phyloP scores from a whole-genome alignment of 1,284 basidiomycete species.

The Sporisorium graminicola region DNA sequence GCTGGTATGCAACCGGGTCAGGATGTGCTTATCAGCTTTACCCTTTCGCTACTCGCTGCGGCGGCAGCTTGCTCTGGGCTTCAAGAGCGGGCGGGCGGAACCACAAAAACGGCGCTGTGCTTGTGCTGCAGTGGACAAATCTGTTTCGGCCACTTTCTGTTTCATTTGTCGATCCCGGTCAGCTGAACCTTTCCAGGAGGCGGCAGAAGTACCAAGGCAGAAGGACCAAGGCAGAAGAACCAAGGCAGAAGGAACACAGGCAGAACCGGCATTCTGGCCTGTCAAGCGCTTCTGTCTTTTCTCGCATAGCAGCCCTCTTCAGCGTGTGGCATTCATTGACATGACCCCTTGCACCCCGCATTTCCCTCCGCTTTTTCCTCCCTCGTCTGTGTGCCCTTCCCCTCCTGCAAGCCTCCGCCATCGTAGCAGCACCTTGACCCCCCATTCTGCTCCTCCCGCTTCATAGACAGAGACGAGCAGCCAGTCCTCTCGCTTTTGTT shows the following conservation, averaged over 20 bases:
- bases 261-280: background rate
- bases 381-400: conserved; percentile 8
- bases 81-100: background rate
- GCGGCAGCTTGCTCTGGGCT: background rate
- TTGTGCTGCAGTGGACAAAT: conserved; percentile 1
- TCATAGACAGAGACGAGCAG: background rate
- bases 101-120: no score
- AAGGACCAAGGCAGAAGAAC: no score
- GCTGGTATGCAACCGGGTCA: background rate
- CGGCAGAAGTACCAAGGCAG: no score
- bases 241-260: no score
- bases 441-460: conserved; percentile 6
- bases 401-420: conserved; percentile 33
- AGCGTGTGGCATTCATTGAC: conserved; percentile 43
- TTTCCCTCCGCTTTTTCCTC: conserved; percentile 27
- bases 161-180: conserved; percentile 6
- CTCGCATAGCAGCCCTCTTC: conserved; percentile 16
- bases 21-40: background rate
- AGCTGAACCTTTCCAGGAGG: background rate
- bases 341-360: conserved; percentile 50
- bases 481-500: conserved; percentile 16
- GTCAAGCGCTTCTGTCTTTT: no score
- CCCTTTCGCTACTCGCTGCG: background rate
- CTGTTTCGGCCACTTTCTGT: background rate
- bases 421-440: conserved; percentile 22